Percentiles rank a stretch among this genome's conserved stretches.
These are phyloP conservation scores for Metschnikowia matae DNA, from an alignment of 805 yeast genomes.

Conservation along the genomic window DNA sequence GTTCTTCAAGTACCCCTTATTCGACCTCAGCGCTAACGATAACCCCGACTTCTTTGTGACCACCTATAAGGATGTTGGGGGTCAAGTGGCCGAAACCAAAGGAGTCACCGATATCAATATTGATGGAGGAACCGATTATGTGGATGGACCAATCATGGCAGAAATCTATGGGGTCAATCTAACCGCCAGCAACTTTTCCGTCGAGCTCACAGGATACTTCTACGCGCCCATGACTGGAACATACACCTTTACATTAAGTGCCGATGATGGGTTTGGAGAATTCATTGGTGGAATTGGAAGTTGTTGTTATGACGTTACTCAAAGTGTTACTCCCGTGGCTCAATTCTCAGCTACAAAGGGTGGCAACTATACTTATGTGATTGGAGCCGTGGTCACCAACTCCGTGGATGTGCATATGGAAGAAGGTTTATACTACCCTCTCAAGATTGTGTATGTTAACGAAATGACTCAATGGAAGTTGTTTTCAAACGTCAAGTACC, in stretches of 20 bases:
- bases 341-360: background rate
- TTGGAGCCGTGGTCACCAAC: background rate
- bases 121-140: background rate
- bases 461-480: constrained; percentile 7
- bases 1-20: background rate
- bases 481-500: background rate
- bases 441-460: constrained; percentile 10
- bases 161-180: constrained; percentile 1
- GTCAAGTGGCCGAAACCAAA: background rate
- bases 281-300: constrained; percentile 7
- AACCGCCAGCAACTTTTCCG: constrained; percentile 5
- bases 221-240: constrained; percentile 7
- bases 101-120: background rate
- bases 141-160: background rate
- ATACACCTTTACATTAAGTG: constrained; percentile 8
- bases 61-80: background rate
- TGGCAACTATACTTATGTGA: constrained; percentile 1
- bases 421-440: constrained; percentile 9
- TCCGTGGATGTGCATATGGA: constrained; percentile 2
- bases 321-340: constrained; percentile 1
- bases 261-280: constrained; percentile 12
- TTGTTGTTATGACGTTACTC: constrained; percentile 11
- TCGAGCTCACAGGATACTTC: constrained; percentile 11
- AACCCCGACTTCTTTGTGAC: background rate
- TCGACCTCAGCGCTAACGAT: background rate